Evolutionary conservation across 139 green algal genomes (phyloP).

Genomic region (Picocystis salinarum): DNA sequence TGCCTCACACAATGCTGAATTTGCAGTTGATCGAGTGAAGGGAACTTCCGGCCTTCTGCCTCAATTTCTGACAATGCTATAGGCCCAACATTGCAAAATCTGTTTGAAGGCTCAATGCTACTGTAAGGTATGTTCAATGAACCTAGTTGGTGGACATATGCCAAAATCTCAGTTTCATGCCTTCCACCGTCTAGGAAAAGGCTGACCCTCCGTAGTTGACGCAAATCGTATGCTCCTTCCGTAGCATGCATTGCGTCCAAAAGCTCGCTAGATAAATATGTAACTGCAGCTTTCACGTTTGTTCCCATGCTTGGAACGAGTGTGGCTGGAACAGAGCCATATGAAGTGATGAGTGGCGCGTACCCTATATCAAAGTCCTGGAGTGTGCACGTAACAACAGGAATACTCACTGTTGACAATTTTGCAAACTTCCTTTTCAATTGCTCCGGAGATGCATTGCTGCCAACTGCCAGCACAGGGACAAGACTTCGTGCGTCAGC

Average conservation of each 20-base stretch:
- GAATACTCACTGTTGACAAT: no score
- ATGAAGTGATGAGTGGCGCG: conserved; percentile 29
- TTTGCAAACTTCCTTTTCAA: conserved; percentile 38
- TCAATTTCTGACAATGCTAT: no score
- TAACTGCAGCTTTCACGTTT: conserved; percentile 7
- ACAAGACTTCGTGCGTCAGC: not conserved
- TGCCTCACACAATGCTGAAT: no score
- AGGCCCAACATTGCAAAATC: no score
- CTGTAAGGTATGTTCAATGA: no score
- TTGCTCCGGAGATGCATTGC: conserved; percentile 36
- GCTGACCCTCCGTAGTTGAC: conserved; percentile 11
- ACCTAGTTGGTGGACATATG: no score
- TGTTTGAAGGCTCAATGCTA: no score
- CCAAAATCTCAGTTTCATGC: no score
- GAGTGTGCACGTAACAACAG: conserved; percentile 18
- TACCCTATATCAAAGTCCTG: conserved; percentile 41
- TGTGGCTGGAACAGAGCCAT: conserved; percentile 34
- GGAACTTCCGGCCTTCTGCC: no score
- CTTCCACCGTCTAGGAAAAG: conserved; percentile 26
- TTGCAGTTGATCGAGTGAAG: no score
- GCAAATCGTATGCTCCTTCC: conserved; percentile 33
- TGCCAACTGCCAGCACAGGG: conserved; percentile 40
- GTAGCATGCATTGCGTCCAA: conserved; percentile 33
- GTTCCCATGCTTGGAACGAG: conserved; percentile 29
- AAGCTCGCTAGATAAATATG: conserved; percentile 18